Evolutionary conservation across 78 protist species (phyloP).

Genomic region (Dictyostelium discoideum): DNA sequence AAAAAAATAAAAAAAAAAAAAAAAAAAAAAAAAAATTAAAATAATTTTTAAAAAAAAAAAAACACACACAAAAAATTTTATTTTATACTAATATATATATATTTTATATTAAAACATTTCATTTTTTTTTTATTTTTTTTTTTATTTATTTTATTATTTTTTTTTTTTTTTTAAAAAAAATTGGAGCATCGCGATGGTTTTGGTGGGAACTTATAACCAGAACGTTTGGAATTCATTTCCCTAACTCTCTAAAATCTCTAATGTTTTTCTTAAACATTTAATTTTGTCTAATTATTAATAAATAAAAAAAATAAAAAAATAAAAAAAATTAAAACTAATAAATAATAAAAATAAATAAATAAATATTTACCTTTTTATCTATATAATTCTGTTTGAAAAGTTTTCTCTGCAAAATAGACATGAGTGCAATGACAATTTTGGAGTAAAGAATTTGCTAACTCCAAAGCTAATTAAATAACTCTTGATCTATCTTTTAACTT

Average conservation of each 20-base stretch:
- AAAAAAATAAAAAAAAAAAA: background rate
- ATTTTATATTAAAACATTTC: no score
- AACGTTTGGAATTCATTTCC: slow-evolving; percentile 59
- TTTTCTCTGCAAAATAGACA: slow-evolving; percentile 58
- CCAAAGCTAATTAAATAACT: slow-evolving; percentile 68
- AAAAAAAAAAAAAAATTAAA: no score
- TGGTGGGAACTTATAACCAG: slow-evolving; percentile 76
- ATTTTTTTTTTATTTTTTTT: no score
- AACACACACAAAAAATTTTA: no score
- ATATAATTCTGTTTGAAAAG: slow-evolving; percentile 50
- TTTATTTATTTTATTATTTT: no score
- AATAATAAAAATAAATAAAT: background rate
- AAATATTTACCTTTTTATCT: slow-evolving; percentile 42
- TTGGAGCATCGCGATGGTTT: slow-evolving; percentile 49
- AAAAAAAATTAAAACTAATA: background rate
- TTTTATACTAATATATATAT: no score
- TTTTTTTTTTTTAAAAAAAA: no score
- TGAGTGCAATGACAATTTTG: slow-evolving; percentile 78
- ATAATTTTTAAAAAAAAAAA: background rate
- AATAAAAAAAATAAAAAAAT: no score
- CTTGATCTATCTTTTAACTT: slow-evolving; percentile 75
- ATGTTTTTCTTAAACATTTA: slow-evolving; percentile 69
- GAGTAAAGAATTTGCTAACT: slow-evolving; percentile 49
- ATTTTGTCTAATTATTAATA: slow-evolving; percentile 40
- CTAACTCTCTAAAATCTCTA: slow-evolving; percentile 55